These are phyloP conservation scores for Laburnicola sp. DNA, from an alignment of 2,329 filamentous ascomycete genomes.

Conservation along the genomic window DNA sequence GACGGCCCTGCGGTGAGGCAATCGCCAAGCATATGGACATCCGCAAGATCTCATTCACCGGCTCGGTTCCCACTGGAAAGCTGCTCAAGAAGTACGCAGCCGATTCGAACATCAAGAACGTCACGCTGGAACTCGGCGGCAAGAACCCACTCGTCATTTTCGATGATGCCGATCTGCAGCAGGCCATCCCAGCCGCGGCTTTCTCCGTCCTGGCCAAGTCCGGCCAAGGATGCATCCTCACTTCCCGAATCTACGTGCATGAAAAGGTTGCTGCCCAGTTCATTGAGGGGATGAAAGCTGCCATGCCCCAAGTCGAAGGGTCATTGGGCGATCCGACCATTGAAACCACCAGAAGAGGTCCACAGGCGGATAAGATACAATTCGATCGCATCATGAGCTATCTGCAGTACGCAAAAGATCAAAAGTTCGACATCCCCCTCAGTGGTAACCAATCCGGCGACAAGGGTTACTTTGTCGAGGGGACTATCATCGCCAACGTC, in stretches of 20 bases:
- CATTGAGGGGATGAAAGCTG: too few species aligned
- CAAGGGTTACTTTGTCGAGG: conserved; percentile 19
- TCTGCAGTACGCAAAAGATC: too few species aligned
- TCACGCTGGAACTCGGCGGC: conserved; percentile 51
- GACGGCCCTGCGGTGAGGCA: conserved; percentile 34
- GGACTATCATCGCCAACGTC: conserved; percentile 31
- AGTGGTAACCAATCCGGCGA: conserved; percentile 13
- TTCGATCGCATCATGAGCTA: too few species aligned
- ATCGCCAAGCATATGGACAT: conserved; percentile 45
- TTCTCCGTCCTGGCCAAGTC: conserved; percentile 11
- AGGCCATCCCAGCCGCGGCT: conserved; percentile 15
- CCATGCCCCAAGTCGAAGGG: too few species aligned
- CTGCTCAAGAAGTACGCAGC: conserved; percentile 35
- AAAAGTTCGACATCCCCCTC: neutral
- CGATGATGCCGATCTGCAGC: conserved; percentile 47
- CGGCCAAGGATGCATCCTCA: too few species aligned
- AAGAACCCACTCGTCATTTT: conserved; percentile 50
- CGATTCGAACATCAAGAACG: conserved; percentile 46
- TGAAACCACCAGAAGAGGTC: too few species aligned
- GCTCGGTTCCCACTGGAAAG: conserved; percentile 28
- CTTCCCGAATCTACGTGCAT: too few species aligned
- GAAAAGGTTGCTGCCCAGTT: too few species aligned
- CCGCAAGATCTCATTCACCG: conserved; percentile 43
- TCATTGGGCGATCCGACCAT: too few species aligned
- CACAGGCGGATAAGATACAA: too few species aligned